Conservation (phyloP, 129 eudicot genomes). For the Pulicaria dysenterica region DNA sequence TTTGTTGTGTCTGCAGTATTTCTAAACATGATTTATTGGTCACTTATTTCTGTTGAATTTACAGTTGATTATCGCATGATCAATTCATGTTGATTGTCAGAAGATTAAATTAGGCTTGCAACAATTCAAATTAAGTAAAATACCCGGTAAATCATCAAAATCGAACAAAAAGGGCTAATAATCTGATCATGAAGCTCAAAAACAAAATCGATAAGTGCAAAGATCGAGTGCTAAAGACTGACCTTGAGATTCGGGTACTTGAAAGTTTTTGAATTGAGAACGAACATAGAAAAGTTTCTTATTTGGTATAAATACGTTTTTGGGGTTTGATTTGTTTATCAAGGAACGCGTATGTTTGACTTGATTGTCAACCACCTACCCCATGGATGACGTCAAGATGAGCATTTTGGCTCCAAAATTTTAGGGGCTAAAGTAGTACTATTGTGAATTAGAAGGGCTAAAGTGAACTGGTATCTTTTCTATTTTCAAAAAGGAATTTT, state of each 20-base stretch:
- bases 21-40: slow-evolving; percentile 19
- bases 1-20: slow-evolving; percentile 35
- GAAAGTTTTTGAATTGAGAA: slow-evolving; percentile 34
- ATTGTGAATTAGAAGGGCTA: slow-evolving; percentile 14
- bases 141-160: not conserved
- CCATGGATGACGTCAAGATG: not conserved
- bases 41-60: not conserved
- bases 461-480: not conserved
- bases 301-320: slow-evolving; percentile 23
- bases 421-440: slow-evolving; percentile 18
- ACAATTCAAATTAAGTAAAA: no score
- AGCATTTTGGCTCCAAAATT: slow-evolving; percentile 1
- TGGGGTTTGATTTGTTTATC: slow-evolving; percentile 1
- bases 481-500: no score
- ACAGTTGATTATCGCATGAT: no score
- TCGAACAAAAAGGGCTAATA: not conserved
- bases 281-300: slow-evolving; percentile 28
- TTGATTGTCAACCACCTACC: slow-evolving; percentile 13
- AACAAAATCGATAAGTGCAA: not conserved
- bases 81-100: no score
- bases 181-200: slow-evolving; percentile 20
- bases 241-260: slow-evolving; percentile 35
- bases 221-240: slow-evolving; percentile 24
- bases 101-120: no score
- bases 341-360: slow-evolving; percentile 29